phyloP scores from a whole-genome alignment of 176 grass and related monocot species.

The Lolium multiflorum region DNA sequence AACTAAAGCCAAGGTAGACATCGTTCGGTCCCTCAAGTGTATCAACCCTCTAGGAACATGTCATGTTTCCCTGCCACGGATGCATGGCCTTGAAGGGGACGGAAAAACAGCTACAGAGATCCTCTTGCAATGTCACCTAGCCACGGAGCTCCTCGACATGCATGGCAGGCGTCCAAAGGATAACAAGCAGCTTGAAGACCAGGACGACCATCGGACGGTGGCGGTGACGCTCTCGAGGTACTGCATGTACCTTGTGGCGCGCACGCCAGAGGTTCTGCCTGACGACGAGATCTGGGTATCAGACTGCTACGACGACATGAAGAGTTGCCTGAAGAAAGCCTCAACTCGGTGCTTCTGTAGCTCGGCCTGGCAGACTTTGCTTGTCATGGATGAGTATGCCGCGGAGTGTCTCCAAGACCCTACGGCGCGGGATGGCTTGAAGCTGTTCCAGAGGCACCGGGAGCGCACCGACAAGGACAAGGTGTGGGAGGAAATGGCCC shows the following conservation, averaged over 20 bases:
- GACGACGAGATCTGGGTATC: background rate
- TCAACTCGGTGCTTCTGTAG: background rate
- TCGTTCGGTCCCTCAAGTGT: background rate
- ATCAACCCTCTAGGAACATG: background rate
- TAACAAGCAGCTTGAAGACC: background rate
- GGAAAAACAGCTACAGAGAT: background rate
- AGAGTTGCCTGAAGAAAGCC: background rate
- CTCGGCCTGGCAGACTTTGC: background rate
- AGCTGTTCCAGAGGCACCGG: background rate
- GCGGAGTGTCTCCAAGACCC: background rate
- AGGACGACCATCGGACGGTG: background rate
- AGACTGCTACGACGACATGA: background rate
- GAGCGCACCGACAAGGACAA: background rate
- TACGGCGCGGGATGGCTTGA: background rate
- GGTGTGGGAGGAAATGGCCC: background rate
- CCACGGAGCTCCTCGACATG: slow-evolving; percentile 23
- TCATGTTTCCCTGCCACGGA: background rate
- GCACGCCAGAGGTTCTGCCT: background rate
- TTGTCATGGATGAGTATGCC: background rate
- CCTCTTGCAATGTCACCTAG: slow-evolving; percentile 25
- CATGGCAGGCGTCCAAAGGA: background rate
- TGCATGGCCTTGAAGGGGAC: background rate
- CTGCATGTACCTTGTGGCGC: slow-evolving; percentile 34
- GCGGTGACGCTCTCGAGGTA: slow-evolving; percentile 27
- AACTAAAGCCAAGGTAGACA: background rate